Conservation (phyloP, 495 filamentous ascomycete genomes). For the Penicillium longicatenatum region DNA sequence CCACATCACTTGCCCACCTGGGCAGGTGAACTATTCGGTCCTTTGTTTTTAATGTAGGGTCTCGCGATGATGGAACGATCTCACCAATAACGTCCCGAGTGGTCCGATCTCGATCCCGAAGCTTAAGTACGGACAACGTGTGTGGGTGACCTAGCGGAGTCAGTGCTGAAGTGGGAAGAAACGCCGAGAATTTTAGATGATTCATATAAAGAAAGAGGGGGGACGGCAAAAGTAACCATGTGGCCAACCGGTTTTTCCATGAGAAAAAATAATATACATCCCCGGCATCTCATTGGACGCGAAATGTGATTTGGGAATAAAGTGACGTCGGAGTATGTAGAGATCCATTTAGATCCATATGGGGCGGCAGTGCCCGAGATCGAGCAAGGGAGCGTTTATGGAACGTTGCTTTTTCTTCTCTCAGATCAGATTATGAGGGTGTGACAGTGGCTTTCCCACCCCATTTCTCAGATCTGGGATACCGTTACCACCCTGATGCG, state of each 20-base stretch:
- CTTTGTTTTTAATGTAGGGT: neutral
- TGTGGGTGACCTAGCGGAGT: conserved; percentile 5
- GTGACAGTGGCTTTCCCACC: conserved; percentile 21
- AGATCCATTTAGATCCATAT: conserved; percentile 1
- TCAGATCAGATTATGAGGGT: conserved; percentile 16
- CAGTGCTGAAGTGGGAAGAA: conserved; percentile 20
- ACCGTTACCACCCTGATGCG: conserved; percentile 3
- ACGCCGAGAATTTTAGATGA: neutral
- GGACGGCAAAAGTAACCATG: neutral
- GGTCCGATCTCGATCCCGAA: conserved; percentile 34
- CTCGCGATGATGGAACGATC: conserved; percentile 14
- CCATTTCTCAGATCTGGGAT: conserved; percentile 11
- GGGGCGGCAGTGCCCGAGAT: conserved; percentile 17
- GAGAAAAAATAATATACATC: too few species aligned
- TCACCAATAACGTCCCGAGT: conserved; percentile 25
- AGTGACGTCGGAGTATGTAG: conserved; percentile 14
- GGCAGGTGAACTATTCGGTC: neutral
- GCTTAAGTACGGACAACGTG: conserved; percentile 24
- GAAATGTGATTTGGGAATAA: neutral
- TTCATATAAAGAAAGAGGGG: neutral
- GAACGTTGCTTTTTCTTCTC: neutral
- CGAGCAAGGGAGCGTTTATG: conserved; percentile 5
- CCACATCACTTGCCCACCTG: neutral
- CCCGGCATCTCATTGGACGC: neutral
- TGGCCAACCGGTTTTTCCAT: neutral